Evolutionary conservation across 768 basidiomycete genomes (phyloP).

Genomic region (Russula olivacea): DNA sequence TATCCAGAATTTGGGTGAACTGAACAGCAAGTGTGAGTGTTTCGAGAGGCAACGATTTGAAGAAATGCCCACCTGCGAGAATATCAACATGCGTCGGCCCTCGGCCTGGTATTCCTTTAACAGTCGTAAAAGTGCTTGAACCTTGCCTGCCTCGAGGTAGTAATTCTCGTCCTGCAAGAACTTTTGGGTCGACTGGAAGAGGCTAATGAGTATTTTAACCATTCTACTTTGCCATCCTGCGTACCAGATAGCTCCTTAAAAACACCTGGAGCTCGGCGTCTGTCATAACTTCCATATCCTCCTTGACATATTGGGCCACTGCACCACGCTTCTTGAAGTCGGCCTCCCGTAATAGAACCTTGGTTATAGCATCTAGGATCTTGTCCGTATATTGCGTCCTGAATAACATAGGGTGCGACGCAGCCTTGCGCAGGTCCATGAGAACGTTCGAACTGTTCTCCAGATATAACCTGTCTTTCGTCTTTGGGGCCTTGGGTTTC

Average conservation of each 20-base stretch:
- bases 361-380: conserved; percentile 66
- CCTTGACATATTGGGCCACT: conserved; percentile 79
- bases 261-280: conserved; percentile 92
- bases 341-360: conserved; percentile 80
- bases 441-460: conserved; percentile 90
- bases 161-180: conserved; percentile 68
- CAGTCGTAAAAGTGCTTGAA: conserved; percentile 64
- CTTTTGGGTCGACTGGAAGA: conserved; percentile 58
- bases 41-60: background rate
- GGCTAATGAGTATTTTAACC: background rate
- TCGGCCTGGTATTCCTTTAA: conserved; percentile 60
- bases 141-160: conserved; percentile 86
- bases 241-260: conserved; percentile 79
- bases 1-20: conserved; percentile 96
- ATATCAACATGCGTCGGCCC: conserved; percentile 81
- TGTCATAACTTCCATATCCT: conserved; percentile 98
- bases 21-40: conserved; percentile 30
- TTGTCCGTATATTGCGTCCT: conserved; percentile 77
- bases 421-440: conserved; percentile 96
- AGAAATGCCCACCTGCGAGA: conserved; percentile 69
- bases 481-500: conserved; percentile 40
- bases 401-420: conserved; percentile 96
- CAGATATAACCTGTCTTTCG: conserved; percentile 61
- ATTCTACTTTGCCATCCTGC: conserved; percentile 22
- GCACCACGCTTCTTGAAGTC: conserved; percentile 84